Evolutionary conservation across 148 eudicot species (phyloP).

Genomic region (Persicaria tinctoria): DNA sequence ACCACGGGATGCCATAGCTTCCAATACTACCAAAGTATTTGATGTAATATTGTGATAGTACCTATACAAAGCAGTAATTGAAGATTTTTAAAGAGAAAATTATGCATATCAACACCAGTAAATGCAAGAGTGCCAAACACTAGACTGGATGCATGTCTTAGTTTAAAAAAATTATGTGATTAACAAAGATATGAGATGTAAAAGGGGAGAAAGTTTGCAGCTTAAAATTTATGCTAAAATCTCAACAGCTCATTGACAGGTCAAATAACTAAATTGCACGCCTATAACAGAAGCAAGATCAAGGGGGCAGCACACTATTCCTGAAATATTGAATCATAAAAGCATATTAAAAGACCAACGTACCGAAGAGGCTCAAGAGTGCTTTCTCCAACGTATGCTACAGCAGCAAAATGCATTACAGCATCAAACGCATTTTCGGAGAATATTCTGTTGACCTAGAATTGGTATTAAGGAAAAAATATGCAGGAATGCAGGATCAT

Average conservation of each 20-base stretch:
- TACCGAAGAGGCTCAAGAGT: constrained; percentile 89
- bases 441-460: constrained; percentile 70
- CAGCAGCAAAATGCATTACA: constrained; percentile 95
- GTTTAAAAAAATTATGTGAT: background rate
- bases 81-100: background rate
- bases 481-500: background rate
- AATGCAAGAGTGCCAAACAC: background rate
- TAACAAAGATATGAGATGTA: background rate
- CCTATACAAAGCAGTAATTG: constrained; percentile 27
- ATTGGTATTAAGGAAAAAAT: constrained; percentile 29
- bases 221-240: no score
- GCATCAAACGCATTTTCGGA: constrained; percentile 92
- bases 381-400: constrained; percentile 98
- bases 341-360: background rate
- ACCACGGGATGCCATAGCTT: constrained; percentile 78
- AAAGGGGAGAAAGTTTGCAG: background rate
- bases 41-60: constrained; percentile 98
- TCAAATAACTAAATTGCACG: background rate
- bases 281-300: background rate
- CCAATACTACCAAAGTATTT: constrained; percentile 71
- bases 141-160: background rate
- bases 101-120: background rate
- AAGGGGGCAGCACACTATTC: background rate
- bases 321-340: background rate
- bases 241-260: background rate